Base-by-base conservation (phyloP, 345 rosid species). In the Angophora floribunda region DNA sequence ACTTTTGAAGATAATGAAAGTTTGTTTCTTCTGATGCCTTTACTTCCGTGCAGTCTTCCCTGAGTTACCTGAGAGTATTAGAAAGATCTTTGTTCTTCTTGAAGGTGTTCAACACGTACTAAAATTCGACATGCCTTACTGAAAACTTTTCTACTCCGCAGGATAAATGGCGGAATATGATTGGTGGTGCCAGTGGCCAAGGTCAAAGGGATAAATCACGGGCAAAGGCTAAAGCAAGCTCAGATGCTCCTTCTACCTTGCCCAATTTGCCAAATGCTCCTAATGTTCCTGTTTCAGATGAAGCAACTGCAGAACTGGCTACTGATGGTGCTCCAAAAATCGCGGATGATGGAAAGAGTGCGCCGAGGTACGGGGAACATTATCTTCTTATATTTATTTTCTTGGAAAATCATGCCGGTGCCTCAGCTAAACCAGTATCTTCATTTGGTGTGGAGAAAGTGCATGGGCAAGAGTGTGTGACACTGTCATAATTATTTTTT, bases 131-230 rank as follows among this genome's bases (percentile, higher is more conserved):
- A 44, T 0, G 10, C 44, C 53, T 75, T 11, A 75, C 84, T 75
- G 49, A 75, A 75, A 75, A 53, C 45, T 87, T 63, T 78, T 80
- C 52, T 70, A 41, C 85, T 47, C 30, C 45, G 12, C 65, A 98
- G 99, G 99, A 98, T 89, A 98, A 98, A 89, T 98, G 99, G 99
- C 92, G 99, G 89, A 96, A 97, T 91, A 89, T 96, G 98, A 91
- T 91, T 87, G 98, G 95, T 65, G 91, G 95, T 90, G 91, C 92
- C n/a, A 92, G 93, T 32, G 89, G 91, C 79, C 96, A 91, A 90
- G 93, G 93, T 87, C 87, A 91, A 52, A 91, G 92, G 89, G 95
- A 96, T 65, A 97, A 93, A 93, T 87, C 94, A 84, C 91, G 96
- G 86, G 87, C 94, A 14, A 96, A 94, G 88, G 85, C 92, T 17